phyloP scores from a whole-genome alignment of 768 basidiomycete genomes.

The Phaffia australis region DNA sequence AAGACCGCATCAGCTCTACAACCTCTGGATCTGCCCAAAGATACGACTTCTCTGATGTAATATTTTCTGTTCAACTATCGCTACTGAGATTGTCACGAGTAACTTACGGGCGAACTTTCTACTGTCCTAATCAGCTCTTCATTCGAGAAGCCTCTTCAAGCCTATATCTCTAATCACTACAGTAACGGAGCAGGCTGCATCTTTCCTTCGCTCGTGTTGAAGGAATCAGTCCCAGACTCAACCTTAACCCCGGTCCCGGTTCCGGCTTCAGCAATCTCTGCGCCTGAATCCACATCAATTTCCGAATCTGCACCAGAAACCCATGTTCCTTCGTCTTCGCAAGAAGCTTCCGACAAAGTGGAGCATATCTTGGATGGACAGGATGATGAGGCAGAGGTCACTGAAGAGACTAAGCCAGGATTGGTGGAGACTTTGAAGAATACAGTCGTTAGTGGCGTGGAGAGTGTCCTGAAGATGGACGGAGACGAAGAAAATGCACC shows the following conservation, averaged over 20 bases:
- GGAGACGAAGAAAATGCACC: constrained; percentile 12
- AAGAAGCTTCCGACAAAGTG: not conserved
- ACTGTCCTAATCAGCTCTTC: not conserved
- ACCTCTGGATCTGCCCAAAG: constrained; percentile 1
- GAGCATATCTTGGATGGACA: not conserved
- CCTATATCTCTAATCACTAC: constrained; percentile 23
- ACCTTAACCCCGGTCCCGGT: not conserved
- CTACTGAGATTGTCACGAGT: no score
- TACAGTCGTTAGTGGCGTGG: not conserved
- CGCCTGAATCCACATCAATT: no score
- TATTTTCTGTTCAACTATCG: no score
- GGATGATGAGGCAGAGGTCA: constrained; percentile 27
- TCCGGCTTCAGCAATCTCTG: no score
- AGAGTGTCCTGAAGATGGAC: not conserved
- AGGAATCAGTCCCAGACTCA: not conserved
- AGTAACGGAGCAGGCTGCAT: constrained; percentile 11
- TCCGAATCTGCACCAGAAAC: not conserved
- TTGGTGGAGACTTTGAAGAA: constrained; percentile 15
- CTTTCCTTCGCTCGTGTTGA: constrained; percentile 12
- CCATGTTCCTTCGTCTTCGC: not conserved
- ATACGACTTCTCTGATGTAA: constrained; percentile 5
- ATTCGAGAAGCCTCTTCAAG: constrained; percentile 7
- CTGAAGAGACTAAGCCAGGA: constrained; percentile 29
- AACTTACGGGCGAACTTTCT: not conserved
- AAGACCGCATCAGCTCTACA: constrained; percentile 11